Base-by-base conservation (phyloP, 768 basidiomycete genomes). In the Trametopsis cervina region DNA sequence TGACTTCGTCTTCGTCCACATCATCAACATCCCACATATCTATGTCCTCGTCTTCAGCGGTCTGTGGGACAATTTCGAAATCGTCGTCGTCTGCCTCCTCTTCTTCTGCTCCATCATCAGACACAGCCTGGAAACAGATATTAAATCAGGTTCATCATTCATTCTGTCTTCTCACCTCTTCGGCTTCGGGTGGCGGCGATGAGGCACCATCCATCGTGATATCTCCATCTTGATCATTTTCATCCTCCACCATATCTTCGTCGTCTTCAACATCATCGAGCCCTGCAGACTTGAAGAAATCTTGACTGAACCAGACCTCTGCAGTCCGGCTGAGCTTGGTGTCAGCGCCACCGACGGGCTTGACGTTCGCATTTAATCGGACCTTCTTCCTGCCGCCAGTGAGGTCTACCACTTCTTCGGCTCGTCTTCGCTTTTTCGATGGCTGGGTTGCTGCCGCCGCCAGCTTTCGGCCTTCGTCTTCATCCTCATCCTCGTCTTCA, bases 261-360 rank as follows among this genome's bases (percentile, higher is more conserved):
- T 67, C 69, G 17, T 68, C 68, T 36, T 71, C 69, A 9, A 63
- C 63, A 26, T 72, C 60, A 4, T 62, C 75, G 37, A 70, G 46
- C 24, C 76, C 79, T 2, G 75, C 61, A 20, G 77, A 85, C 42
- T 80, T 75, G 72, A 99, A 99, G 38, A 96, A 66, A 43, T 87
- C 85, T 66, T 96, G 95, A 54, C 87, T 84, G 68, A 97, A 99
- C 96, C 96, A 99, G n/a, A 97, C 63, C 57, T 85, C 77, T 2
- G 92, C 78, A 39, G 82, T 74, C 40, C 75, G 75, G 56, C 75
- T 80, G 11, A 61, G 59, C 12, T 35, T 45, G 17, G 25, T 2
- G 23, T 2, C 33, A 67, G 60, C 1, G 61, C 57, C 17, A 63
- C 52, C 15, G 57, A 46, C 51, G 65, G 61, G 0, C 71, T 66